phyloP scores from a whole-genome alignment of 768 basidiomycete genomes.

The Phylloporus sp. region DNA sequence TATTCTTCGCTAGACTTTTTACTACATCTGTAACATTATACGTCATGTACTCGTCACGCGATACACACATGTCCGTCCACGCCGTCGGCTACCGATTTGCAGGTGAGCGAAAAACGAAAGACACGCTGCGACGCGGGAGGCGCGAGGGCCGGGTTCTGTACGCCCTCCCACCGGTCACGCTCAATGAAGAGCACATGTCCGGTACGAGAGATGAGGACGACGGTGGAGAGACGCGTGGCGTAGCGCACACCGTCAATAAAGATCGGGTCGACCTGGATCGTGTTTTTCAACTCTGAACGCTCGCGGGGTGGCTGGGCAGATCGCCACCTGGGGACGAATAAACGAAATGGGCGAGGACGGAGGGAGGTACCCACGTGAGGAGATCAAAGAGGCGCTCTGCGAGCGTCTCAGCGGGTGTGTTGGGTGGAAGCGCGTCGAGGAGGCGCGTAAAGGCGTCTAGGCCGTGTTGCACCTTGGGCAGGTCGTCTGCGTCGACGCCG shows the following conservation, averaged over 20 bases:
- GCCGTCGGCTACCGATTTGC: constrained; percentile 14
- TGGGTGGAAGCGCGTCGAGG: constrained; percentile 35
- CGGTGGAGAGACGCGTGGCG: constrained; percentile 71
- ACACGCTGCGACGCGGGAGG: constrained; percentile 45
- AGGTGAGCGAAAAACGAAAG: constrained; percentile 45
- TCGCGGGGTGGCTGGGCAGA: constrained; percentile 39
- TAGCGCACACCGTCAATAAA: constrained; percentile 34
- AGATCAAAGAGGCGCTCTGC: constrained; percentile 58
- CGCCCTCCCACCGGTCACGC: constrained; percentile 60
- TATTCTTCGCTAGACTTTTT: constrained; percentile 30
- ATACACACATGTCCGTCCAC: constrained; percentile 9
- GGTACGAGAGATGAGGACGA: constrained; percentile 58
- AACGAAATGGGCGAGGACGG: not conserved
- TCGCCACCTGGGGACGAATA: constrained; percentile 27
- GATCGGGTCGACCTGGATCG: constrained; percentile 62
- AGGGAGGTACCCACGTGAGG: constrained; percentile 54
- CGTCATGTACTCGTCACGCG: constrained; percentile 29
- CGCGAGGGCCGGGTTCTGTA: constrained; percentile 31
- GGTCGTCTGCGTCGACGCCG: constrained; percentile 52
- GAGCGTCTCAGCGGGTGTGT: constrained; percentile 48
- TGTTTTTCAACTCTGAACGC: constrained; percentile 54
- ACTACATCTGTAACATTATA: constrained; percentile 29
- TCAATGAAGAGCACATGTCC: constrained; percentile 68
- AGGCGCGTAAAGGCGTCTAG: constrained; percentile 42
- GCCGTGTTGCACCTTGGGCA: constrained; percentile 75